Evolutionary conservation across 163 green algal genomes (phyloP).

Genomic region (Chlorella variabilis): DNA sequence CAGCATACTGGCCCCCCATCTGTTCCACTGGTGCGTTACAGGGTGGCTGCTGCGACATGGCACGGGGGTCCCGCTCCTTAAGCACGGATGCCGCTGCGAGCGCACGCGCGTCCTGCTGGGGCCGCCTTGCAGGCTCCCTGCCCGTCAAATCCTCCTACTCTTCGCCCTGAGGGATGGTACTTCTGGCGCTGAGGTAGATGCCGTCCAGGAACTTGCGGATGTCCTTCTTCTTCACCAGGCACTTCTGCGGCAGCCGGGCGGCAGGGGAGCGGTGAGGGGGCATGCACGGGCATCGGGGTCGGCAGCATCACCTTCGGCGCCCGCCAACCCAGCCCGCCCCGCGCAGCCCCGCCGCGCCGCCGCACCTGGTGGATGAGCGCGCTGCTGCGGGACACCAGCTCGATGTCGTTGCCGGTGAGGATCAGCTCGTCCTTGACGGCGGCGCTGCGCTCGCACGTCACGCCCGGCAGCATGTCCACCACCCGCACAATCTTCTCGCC

Average conservation of each 20-base stretch:
- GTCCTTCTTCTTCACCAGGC: constrained; percentile 71
- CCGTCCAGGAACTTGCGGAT: constrained; percentile 99
- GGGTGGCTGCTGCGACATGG: too few relatives aligned
- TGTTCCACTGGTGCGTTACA: too few relatives aligned
- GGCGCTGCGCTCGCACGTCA: constrained; percentile 31
- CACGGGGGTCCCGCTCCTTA: too few relatives aligned
- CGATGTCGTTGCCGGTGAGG: constrained; percentile 94
- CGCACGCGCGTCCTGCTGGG: too few relatives aligned
- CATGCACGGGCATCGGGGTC: background rate
- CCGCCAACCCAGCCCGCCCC: background rate
- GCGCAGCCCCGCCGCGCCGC: too few relatives aligned
- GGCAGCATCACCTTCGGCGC: background rate
- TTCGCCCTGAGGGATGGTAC: constrained; percentile 36
- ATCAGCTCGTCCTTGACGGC: constrained; percentile 98
- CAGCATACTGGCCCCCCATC: too few relatives aligned
- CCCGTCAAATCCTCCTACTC: background rate
- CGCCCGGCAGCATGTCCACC: constrained; percentile 93
- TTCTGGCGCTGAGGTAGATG: constrained; percentile 90
- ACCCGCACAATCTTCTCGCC: constrained; percentile 98
- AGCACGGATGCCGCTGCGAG: too few relatives aligned
- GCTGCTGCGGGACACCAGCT: constrained; percentile 91
- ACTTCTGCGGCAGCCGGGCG: constrained; percentile 6
- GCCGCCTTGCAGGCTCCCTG: background rate
- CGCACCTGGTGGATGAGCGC: constrained; percentile 88
- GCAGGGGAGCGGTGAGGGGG: background rate